These are phyloP conservation scores for Geosiphon pyriformis DNA, from an alignment of 192 early-diverging fungal genomes.

Conservation along the genomic window DNA sequence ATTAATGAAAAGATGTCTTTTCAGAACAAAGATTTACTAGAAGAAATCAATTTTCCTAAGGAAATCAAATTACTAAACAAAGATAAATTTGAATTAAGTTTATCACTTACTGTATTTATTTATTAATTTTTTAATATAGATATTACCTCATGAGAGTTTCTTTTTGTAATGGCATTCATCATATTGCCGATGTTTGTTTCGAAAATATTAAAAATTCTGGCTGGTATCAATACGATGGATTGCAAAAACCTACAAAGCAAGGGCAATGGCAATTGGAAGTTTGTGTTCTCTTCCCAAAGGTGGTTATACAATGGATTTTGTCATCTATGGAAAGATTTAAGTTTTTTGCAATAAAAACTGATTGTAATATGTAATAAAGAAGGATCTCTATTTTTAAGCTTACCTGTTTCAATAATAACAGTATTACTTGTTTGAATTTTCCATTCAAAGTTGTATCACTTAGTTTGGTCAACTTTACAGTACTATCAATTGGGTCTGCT, in stretches of 20 bases:
- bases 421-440: too few species aligned
- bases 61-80: not conserved
- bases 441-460: too few species aligned
- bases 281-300: not conserved
- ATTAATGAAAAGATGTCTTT: not conserved
- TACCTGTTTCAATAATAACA: too few species aligned
- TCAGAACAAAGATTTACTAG: not conserved
- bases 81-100: not conserved
- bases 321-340: not conserved
- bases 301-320: not conserved
- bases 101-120: not conserved
- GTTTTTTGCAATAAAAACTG: not conserved
- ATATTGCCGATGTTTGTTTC: not conserved
- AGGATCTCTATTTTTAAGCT: too few species aligned
- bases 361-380: too few species aligned
- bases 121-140: not conserved
- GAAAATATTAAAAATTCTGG: not conserved
- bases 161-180: not conserved
- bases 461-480: too few species aligned
- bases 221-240: not conserved
- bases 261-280: not conserved
- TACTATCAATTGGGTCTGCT: too few species aligned
- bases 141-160: not conserved
- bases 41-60: not conserved
- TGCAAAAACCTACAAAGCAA: not conserved